Evolutionary conservation across 495 filamentous ascomycete genomes (phyloP), one percentile per base, ranked within the genome.

Genomic region (Immersiella caudata): DNA sequence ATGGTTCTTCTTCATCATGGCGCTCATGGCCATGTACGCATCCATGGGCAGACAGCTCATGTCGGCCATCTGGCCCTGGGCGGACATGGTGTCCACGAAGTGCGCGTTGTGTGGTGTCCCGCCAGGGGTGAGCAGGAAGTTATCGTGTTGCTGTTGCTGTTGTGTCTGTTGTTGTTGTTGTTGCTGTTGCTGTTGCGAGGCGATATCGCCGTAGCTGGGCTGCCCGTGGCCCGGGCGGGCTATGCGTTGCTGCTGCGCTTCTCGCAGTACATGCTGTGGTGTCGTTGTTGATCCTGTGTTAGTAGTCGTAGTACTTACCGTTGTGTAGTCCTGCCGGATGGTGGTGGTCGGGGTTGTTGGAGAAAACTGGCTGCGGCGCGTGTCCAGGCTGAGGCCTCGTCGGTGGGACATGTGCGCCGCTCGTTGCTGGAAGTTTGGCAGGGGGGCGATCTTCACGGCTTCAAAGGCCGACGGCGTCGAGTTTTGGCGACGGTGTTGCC

Each of bases 401-500:
- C 91, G 85, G 76, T 94, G 90, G 75, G 83, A 80, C 73, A 80
- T 74, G 74, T 80, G 78, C 29, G 73, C 29, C 8, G 29, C 69
- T 40, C 79, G 79, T 67, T 79, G 75, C 25, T 76, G 77, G 70
- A 86, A 84, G 67, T 82, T 84, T 69, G 86, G 84, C 72, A 90
- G 83, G 78, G 80, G 84, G 59, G 80, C 78, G 73, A 87, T 85
- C 83, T 90, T 89, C 65, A 84, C 81, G 62, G 85, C 85, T 75
- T 92, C 89, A 78, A 90, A 90, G 70, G 83, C 85, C 66, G 86
- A 86, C 65, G 93, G 93, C 73, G 92, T 95, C 73, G 93, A 97
- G 74, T 93, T 89, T 82, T 94, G 93, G 77, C 93, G 91, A 75
- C 91, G 87, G 80, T 96, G 92, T 82, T 87, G 87, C 76, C 87